Base-by-base conservation (phyloP, 2,329 filamentous ascomycete genomes). In the Cytospora paraplurivora region DNA sequence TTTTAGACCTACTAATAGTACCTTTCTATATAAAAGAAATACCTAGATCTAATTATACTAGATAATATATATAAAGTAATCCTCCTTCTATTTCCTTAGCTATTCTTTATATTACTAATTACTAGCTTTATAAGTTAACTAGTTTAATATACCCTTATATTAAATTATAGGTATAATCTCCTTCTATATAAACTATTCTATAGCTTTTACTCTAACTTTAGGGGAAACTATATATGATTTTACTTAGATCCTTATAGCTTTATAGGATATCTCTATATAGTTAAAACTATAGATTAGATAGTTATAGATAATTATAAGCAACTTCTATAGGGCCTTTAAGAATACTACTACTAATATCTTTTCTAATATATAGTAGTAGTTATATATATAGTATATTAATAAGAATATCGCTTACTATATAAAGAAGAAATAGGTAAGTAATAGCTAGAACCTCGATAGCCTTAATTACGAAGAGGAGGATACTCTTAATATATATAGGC, bases 321-420 rank as follows among this genome's bases (percentile, higher is more conserved):
- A 54, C 32, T 54, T 54, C 13, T 54, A 35, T n/a, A 15, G 27
- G 51, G 27, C 19, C 15, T 34, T 54, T 34, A 54, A 54, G 10
- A 54, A 54, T 19, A 15, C 13, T 35, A 17, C 15, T 8, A 5
- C 3, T 1, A 11, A n/a, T n/a, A 34, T 54, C 15, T 54, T 34
- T n/a, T 7, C 8, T 34, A n/a, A 7, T 13, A 7, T 35, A 35
- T 54, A 54, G 11, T 35, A 54, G 27, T 17, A 54, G 13, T 11
- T 54, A 17, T 54, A 54, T 54, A 54, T 54, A 10, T 54, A 35
- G 51, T 54, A 54, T 32, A 32, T 54, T 54, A 54, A 54, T 54
- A 54, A 54, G 27, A 54, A 54, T 35, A 19, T 54, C n/a, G 35
- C 15, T 8, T 54, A 54, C 19, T 35, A 54, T 34, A 34, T 54